Percentiles rank a stretch among this genome's conserved stretches.
phyloP scores from a whole-genome alignment of 805 yeast species.

The Saturnispora besseyi region DNA sequence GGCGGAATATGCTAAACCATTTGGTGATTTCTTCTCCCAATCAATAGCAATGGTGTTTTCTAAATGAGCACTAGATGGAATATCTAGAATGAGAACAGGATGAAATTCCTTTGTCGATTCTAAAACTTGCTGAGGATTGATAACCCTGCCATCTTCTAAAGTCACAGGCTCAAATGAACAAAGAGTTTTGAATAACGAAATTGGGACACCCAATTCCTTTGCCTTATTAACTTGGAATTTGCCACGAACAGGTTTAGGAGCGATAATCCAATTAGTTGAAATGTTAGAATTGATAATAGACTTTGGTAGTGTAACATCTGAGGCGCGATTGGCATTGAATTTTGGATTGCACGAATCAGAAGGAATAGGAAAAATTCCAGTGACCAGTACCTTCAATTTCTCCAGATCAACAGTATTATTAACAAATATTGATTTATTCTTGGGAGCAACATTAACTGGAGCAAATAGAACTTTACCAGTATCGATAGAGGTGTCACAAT shows the following conservation, averaged over 20 bases:
- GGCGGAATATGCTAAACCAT: conserved; percentile 26
- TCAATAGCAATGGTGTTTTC: conserved; percentile 21
- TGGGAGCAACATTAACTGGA: conserved; percentile 16
- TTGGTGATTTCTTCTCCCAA: conserved; percentile 14
- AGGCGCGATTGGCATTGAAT: conserved; percentile 12
- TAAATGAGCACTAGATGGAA: conserved; percentile 49
- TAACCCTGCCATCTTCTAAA: conserved; percentile 46
- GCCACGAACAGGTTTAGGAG: conserved; percentile 64
- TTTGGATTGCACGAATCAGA: conserved; percentile 8
- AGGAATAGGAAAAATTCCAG: conserved; percentile 21
- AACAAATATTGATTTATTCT: neutral
- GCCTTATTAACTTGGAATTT: conserved; percentile 65
- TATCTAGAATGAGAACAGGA: conserved; percentile 60
- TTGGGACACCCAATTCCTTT: conserved; percentile 54
- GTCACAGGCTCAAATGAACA: conserved; percentile 52
- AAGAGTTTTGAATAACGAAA: conserved; percentile 48
- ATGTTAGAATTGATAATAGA: conserved; percentile 21
- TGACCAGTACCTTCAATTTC: conserved; percentile 7
- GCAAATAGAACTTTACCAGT: conserved; percentile 14
- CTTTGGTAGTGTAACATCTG: conserved; percentile 20
- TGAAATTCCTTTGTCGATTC: conserved; percentile 50
- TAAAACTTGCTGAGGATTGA: conserved; percentile 65
- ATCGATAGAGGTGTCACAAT: conserved; percentile 9
- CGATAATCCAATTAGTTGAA: conserved; percentile 61
- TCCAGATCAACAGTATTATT: conserved; percentile 2